These are phyloP conservation scores for Termitomyces sp. DNA, from an alignment of 768 basidiomycete genomes.

Conservation along the genomic window DNA sequence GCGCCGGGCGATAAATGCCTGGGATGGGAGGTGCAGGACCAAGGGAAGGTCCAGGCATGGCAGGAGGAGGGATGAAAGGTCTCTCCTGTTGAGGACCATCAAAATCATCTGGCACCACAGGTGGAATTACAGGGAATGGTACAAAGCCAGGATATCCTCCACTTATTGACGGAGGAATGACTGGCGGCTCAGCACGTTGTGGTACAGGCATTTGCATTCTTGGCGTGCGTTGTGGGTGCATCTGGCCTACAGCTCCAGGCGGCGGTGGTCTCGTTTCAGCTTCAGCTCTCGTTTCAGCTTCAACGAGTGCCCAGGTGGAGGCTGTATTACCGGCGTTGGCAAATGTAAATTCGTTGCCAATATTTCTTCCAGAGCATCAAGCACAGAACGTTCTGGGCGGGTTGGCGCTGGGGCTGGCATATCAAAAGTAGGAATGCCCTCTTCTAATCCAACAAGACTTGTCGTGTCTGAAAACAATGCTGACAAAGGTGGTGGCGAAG, in stretches of 20 bases:
- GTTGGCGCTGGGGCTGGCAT: conserved; percentile 45
- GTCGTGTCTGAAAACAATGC: conserved; percentile 25
- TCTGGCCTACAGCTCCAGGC: conserved; percentile 1
- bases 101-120: conserved; percentile 12
- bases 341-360: conserved; percentile 31
- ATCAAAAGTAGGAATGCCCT: conserved; percentile 19
- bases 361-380: conserved; percentile 59
- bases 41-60: background rate
- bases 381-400: conserved; percentile 48
- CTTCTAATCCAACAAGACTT: conserved; percentile 21
- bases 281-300: too few relatives aligned
- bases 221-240: conserved; percentile 1
- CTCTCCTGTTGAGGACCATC: background rate
- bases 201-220: conserved; percentile 8
- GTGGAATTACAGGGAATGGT: conserved; percentile 32
- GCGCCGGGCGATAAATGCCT: background rate
- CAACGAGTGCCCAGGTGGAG: conserved; percentile 48
- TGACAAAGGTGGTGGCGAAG: conserved; percentile 20
- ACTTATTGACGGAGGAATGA: conserved; percentile 11
- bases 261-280: background rate
- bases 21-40: conserved; percentile 19
- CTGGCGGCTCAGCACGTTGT: conserved; percentile 4
- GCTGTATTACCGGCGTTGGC: conserved; percentile 24
- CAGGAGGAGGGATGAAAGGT: conserved; percentile 13
- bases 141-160: conserved; percentile 12